Evolutionary conservation across 306 rosid genomes (phyloP), one percentile per base, ranked within the genome.

Genomic region (Inga oerstediana): DNA sequence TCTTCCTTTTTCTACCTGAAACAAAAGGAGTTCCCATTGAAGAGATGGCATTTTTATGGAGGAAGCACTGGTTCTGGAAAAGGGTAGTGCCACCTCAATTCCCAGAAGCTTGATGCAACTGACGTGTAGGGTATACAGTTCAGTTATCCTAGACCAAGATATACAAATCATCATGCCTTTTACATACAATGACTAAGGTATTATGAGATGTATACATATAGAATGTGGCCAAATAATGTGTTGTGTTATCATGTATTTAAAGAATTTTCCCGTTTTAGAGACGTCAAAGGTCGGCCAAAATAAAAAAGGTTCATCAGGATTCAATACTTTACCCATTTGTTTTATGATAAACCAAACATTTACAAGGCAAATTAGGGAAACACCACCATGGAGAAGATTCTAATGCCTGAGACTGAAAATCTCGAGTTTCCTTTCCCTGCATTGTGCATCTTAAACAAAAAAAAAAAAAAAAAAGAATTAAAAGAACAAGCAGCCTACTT

Each of bases 11-110:
- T 64, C 69, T 87, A 49, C 90, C 90, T 62, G 90, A 87, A 72
- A 87, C 90, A 17, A 87, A 87, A 65, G 87, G 87, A n/a, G 73
- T 87, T 37, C 90, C 88, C 58, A 87, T 87, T 79, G 90, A 87
- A 66, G 88, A 87, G 75, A 87, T 87, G 90, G 0, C 79, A 9
- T 70, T 49, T 37, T 79, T 87, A 82, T 87, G 90, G 90, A 79
- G 67, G 75, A 82, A 11, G 70, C 90, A 87, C 72, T 85, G 90
- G 90, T 87, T 87, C 75, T 87, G 90, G 90, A 87, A 82, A 75
- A 79, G 65, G 77, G 56, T 91, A 41, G 74, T 94, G 80, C 83
- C 91, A 8, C 13, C 72, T 68, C 27, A 19, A 37, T 2, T 14
- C 24, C 24, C 48, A 5, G 27, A 37, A 20, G 74, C 24, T 39